A percentile compares a stretch with the other conserved stretches of the same genome.
Conservation (phyloP, 2,329 filamentous ascomycete species). For the Cordyceps militaris region DNA sequence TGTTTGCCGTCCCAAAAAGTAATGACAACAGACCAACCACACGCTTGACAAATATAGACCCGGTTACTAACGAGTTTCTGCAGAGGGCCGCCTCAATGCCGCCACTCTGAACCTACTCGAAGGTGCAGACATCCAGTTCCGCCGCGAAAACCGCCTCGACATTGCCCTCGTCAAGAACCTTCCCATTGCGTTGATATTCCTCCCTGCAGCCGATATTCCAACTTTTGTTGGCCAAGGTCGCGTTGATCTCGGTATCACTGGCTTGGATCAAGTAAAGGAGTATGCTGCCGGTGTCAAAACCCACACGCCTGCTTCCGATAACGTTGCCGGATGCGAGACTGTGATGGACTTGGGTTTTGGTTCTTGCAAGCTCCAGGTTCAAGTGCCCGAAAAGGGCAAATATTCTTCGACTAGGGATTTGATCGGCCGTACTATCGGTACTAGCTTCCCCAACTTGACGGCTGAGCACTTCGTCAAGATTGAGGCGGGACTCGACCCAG, state of each 20-base stretch:
- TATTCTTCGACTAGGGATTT: constrained; percentile 67
- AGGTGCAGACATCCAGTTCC: constrained; percentile 94
- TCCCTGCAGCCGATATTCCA: constrained; percentile 93
- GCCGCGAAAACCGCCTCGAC: constrained; percentile 88
- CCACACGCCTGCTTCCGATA: constrained; percentile 39
- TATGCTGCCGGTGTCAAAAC: constrained; percentile 54
- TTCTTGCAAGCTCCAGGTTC: constrained; percentile 88
- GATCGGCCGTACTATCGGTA: constrained; percentile 87
- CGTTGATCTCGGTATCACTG: constrained; percentile 91
- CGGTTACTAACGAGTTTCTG: constrained; percentile 18
- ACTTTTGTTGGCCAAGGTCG: constrained; percentile 94
- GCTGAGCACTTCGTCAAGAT: constrained; percentile 76
- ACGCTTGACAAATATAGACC: too few species aligned
- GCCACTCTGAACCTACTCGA: constrained; percentile 83
- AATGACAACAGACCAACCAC: constrained; percentile 30
- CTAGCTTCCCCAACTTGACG: constrained; percentile 84
- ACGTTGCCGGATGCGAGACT: constrained; percentile 64
- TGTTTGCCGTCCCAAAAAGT: constrained; percentile 77
- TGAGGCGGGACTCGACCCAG: constrained; percentile 49
- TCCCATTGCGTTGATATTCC: constrained; percentile 90
- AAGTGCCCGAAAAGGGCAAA: constrained; percentile 79
- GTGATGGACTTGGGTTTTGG: constrained; percentile 90
- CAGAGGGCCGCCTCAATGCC: constrained; percentile 89
- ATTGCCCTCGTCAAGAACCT: constrained; percentile 98
- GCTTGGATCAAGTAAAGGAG: constrained; percentile 85